These are phyloP conservation scores for Salvia sclarea DNA, from an alignment of 305 asterid genomes.

Conservation along the genomic window DNA sequence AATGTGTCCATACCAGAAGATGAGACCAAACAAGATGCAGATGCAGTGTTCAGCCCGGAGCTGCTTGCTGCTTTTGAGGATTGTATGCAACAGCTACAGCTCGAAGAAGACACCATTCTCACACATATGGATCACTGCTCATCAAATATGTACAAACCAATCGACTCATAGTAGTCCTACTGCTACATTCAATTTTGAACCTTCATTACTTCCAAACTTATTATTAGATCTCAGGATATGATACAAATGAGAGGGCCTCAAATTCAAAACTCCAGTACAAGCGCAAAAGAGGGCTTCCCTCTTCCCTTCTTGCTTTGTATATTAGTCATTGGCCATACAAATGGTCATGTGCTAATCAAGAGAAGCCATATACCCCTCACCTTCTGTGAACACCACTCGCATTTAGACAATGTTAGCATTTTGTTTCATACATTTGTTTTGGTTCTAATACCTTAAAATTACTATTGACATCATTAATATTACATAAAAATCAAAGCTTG, in stretches of 20 bases:
- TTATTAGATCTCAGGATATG: too few species aligned
- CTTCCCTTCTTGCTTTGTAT: background rate
- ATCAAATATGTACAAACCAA: background rate
- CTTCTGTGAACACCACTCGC: background rate
- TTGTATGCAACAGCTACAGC: constrained; percentile 45
- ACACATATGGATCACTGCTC: constrained; percentile 19
- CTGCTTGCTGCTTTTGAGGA: constrained; percentile 54
- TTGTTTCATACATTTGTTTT: too few species aligned
- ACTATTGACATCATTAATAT: too few species aligned
- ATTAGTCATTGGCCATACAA: background rate
- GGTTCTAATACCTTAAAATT: too few species aligned
- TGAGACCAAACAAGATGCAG: background rate
- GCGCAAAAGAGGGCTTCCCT: too few species aligned
- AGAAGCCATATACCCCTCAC: background rate
- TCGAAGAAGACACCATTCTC: constrained; percentile 50
- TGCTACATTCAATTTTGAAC: background rate
- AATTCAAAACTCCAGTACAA: too few species aligned
- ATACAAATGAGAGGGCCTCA: too few species aligned
- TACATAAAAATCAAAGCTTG: too few species aligned
- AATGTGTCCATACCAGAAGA: constrained; percentile 18
- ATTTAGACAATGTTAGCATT: background rate
- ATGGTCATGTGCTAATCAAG: background rate
- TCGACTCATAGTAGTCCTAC: background rate
- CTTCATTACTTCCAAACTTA: background rate
- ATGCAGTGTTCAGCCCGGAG: constrained; percentile 39